phyloP scores from a whole-genome alignment of 108 stramenopile genomes.

The Skeletonema menzelii region DNA sequence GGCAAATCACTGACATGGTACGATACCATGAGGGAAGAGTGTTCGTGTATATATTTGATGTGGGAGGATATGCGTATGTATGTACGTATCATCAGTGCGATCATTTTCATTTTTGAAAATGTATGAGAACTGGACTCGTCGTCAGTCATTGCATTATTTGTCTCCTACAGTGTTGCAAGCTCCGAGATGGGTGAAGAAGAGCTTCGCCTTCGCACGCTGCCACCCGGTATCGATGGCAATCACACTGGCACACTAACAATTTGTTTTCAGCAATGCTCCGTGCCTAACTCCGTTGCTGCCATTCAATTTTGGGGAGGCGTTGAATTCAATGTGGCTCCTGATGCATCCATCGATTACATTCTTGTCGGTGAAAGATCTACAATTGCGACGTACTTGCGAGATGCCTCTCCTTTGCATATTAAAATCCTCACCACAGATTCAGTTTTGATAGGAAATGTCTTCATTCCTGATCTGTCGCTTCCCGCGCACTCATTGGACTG shows the following conservation, averaged over 20 bases:
- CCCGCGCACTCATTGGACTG: not conserved
- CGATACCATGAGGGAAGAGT: too few species aligned
- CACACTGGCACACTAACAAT: constrained; percentile 29
- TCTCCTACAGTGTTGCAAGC: too few species aligned
- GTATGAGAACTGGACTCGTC: too few species aligned
- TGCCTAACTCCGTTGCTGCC: constrained; percentile 10
- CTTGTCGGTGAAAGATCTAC: constrained; percentile 18
- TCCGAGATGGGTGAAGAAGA: not conserved
- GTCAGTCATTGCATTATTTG: too few species aligned
- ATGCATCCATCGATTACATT: not conserved
- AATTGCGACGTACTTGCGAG: constrained; percentile 26
- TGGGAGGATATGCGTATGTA: too few species aligned
- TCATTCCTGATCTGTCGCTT: constrained; percentile 20
- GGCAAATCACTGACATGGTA: too few species aligned
- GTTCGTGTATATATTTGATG: too few species aligned
- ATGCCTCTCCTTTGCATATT: constrained; percentile 41
- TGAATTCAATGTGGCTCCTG: constrained; percentile 5
- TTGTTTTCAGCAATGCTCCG: constrained; percentile 17
- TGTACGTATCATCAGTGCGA: too few species aligned
- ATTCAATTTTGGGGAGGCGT: constrained; percentile 45
- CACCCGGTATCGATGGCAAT: constrained; percentile 26
- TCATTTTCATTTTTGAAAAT: too few species aligned
- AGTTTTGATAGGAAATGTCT: constrained; percentile 10
- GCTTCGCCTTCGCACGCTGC: constrained; percentile 19
- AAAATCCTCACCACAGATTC: not conserved